phyloP scores from a whole-genome alignment of 805 yeast species.

The Candida khao-thaluensis region DNA sequence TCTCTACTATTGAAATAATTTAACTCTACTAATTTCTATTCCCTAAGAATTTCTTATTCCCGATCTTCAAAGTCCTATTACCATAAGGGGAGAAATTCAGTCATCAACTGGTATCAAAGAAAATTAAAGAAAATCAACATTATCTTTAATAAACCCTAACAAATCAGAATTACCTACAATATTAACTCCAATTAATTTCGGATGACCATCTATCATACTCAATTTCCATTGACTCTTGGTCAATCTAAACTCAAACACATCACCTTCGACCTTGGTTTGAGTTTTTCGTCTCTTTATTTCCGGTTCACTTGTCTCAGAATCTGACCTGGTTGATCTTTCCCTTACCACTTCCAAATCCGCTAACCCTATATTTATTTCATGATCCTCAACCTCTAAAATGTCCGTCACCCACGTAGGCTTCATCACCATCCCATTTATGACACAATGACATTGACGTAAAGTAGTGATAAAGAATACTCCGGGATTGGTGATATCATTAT shows the following conservation, averaged over 20 bases:
- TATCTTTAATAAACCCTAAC: constrained; percentile 8
- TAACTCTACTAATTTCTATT: too few species aligned
- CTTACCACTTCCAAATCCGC: constrained; percentile 3
- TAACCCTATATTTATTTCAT: constrained; percentile 7
- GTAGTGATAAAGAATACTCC: constrained; percentile 23
- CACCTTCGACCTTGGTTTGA: constrained; percentile 23
- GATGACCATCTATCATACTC: constrained; percentile 16
- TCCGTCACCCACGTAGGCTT: constrained; percentile 34
- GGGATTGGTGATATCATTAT: constrained; percentile 18
- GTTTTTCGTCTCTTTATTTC: constrained; percentile 14
- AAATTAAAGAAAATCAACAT: constrained; percentile 5
- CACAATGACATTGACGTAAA: constrained; percentile 26
- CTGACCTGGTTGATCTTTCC: not conserved
- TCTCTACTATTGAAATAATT: too few species aligned
- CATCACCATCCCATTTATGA: constrained; percentile 37
- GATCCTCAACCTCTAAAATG: constrained; percentile 18
- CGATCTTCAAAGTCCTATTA: too few species aligned
- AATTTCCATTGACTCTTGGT: constrained; percentile 43
- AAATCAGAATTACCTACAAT: constrained; percentile 28
- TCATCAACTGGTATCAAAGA: too few species aligned
- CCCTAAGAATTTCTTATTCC: too few species aligned
- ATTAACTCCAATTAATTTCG: constrained; percentile 25
- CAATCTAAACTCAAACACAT: constrained; percentile 43
- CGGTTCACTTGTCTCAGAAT: not conserved
- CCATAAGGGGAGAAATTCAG: too few species aligned